Conservation (phyloP, 805 yeast species). For the Teunomyces tritomae region DNA sequence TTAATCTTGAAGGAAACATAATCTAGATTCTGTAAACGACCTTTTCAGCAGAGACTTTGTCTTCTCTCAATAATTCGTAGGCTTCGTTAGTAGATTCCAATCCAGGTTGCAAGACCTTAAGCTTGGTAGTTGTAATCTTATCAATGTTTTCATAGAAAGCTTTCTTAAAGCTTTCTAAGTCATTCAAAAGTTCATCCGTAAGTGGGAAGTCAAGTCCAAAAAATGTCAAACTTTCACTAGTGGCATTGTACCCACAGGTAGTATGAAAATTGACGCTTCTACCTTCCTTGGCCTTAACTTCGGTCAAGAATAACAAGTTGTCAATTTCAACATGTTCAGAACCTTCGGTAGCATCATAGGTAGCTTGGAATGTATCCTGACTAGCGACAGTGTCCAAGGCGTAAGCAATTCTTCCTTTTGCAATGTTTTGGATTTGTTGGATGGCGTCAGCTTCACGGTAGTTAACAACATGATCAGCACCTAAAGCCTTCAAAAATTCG, state of each 20-base stretch:
- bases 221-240: constrained; percentile 2
- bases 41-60: constrained; percentile 45
- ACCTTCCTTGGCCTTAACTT: neutral
- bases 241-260: constrained; percentile 7
- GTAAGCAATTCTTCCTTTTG: constrained; percentile 18
- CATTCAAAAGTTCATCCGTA: constrained; percentile 5
- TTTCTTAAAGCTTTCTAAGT: constrained; percentile 19
- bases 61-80: constrained; percentile 30
- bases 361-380: constrained; percentile 20
- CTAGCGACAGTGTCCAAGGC: constrained; percentile 27
- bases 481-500: constrained; percentile 20
- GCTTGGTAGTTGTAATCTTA: constrained; percentile 16
- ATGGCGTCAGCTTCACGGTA: constrained; percentile 23
- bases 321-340: constrained; percentile 14
- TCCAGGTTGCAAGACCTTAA: constrained; percentile 25
- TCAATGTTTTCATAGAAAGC: constrained; percentile 16
- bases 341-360: constrained; percentile 27
- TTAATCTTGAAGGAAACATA: too few species aligned
- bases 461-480: constrained; percentile 30
- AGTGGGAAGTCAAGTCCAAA: neutral
- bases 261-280: constrained; percentile 3
- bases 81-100: constrained; percentile 34
- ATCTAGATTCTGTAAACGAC: constrained; percentile 32
- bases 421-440: constrained; percentile 18
- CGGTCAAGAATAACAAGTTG: constrained; percentile 4